Evolutionary conservation across 2,329 filamentous ascomycete genomes (phyloP), one percentile per base, ranked within the genome.

Genomic region (Sclerotinia subarctica): DNA sequence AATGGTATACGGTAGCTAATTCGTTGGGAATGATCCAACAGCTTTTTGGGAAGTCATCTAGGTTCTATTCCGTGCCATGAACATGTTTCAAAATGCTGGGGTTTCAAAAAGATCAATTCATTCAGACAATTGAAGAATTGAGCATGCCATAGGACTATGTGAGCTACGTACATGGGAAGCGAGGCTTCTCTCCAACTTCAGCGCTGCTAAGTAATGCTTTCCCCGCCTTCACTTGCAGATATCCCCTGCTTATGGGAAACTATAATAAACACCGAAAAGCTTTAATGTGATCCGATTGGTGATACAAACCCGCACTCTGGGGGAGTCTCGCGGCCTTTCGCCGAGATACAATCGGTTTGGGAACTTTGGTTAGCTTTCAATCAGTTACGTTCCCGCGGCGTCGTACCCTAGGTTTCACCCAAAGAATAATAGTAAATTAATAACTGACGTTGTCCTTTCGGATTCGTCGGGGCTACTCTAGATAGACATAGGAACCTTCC

Each of bases 221-320:
- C 52, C 52, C 42, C 64, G 53, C 53, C 42, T 24, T 58, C 32
- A 38, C 42, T 59, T 58, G 64, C 32, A 66, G 64, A 66, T 47
- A 44, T 38, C 26, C 53, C 53, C 64, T 66, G 64, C 44, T 42
- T 29, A 57, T 38, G 32, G 44, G 53, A 49, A 38, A 44, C 42
- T 58, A 38, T 32, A 57, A 38, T 57, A 42, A 44, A 17, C 64
- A 59, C 44, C 44, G 21, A 59, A n/a, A 42, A 42, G 38, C 44
- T 5, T 21, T 32, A 38, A 21, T 24, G 49, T 49, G 64, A 59
- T 51, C 52, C 44, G 53, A 66, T 66, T 58, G 64, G 64, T 24
- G 53, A 44, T 58, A 38, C 29, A 24, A 26, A 26, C 29, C n/a
- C 32, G 46, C 51, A 38, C 21, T 32, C 38, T 63, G 3, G 46